These are phyloP conservation scores for Ophiosphaerella herpotricha DNA, from an alignment of 2,329 filamentous ascomycete genomes.

Conservation along the genomic window DNA sequence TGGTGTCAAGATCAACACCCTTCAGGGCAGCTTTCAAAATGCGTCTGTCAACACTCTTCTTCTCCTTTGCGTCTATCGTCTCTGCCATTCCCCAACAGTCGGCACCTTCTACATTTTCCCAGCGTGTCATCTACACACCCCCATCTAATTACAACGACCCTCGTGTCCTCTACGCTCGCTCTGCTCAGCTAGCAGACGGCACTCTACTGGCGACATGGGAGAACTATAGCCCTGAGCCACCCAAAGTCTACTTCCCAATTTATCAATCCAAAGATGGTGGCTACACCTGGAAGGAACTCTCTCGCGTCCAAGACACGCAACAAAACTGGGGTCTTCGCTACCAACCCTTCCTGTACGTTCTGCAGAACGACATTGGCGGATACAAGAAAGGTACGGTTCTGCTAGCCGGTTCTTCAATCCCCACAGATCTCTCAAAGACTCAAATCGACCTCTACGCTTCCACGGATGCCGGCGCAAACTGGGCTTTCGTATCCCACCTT, in stretches of 20 bases:
- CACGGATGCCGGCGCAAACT: conserved; percentile 62
- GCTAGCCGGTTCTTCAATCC: conserved; percentile 64
- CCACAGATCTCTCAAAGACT: conserved; percentile 63
- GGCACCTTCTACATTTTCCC: conserved; percentile 32
- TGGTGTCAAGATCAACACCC: background rate
- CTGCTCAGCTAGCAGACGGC: conserved; percentile 51
- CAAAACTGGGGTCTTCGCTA: conserved; percentile 70
- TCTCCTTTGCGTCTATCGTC: conserved; percentile 25
- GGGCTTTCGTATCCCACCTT: conserved; percentile 70
- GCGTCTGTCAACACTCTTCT: conserved; percentile 33
- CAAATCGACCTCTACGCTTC: conserved; percentile 73
- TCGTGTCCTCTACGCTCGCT: conserved; percentile 58
- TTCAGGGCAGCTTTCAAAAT: conserved; percentile 26
- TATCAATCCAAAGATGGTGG: conserved; percentile 54
- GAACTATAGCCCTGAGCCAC: conserved; percentile 56
- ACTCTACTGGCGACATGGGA: conserved; percentile 60
- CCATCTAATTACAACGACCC: conserved; percentile 52
- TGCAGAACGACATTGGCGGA: conserved; percentile 61
- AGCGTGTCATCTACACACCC: conserved; percentile 50
- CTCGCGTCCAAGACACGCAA: conserved; percentile 67
- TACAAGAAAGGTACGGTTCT: conserved; percentile 68
- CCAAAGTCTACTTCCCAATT: conserved; percentile 52
- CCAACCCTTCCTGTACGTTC: conserved; percentile 70
- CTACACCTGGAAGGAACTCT: conserved; percentile 65
- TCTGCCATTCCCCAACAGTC: conserved; percentile 30